Evolutionary conservation across 2,329 filamentous ascomycete species (phyloP).

Genomic region (Penicillium psychrosexuale): DNA sequence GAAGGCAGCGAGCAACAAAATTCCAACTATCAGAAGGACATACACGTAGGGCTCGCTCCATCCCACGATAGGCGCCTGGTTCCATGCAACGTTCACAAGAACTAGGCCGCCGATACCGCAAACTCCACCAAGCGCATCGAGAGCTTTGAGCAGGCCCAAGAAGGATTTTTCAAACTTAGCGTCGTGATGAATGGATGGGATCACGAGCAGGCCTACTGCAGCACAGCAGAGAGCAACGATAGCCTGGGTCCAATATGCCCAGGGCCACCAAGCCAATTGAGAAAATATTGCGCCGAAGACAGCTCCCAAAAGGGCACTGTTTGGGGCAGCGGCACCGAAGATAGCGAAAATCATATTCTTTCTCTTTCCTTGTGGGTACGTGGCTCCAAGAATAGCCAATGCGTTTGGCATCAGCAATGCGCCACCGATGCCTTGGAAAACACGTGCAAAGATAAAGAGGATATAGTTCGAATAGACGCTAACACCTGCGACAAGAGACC

Average conservation of each 20-base stretch:
- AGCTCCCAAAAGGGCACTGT: conserved; percentile 44
- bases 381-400: conserved; percentile 58
- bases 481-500: conserved; percentile 38
- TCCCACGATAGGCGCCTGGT: conserved; percentile 59
- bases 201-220: conserved; percentile 36
- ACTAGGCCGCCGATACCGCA: conserved; percentile 56
- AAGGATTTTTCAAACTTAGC: conserved; percentile 1
- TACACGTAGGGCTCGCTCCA: conserved; percentile 59
- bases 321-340: conserved; percentile 51
- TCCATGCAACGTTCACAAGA: conserved; percentile 66
- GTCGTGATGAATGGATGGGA: conserved; percentile 19
- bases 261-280: conserved; percentile 52
- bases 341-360: conserved; percentile 60
- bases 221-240: conserved; percentile 37
- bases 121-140: conserved; percentile 43
- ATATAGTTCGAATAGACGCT: conserved; percentile 43
- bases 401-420: conserved; percentile 63
- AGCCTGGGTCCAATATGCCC: conserved; percentile 48
- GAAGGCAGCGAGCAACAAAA: conserved; percentile 55
- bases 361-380: conserved; percentile 55
- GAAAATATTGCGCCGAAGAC: conserved; percentile 43
- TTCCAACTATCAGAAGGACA: conserved; percentile 56
- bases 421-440: conserved; percentile 56
- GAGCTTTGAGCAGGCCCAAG: conserved; percentile 17
- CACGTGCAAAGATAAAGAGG: conserved; percentile 53